These are phyloP conservation scores for Populus nigra DNA, from an alignment of 345 rosid species.

Conservation along the genomic window DNA sequence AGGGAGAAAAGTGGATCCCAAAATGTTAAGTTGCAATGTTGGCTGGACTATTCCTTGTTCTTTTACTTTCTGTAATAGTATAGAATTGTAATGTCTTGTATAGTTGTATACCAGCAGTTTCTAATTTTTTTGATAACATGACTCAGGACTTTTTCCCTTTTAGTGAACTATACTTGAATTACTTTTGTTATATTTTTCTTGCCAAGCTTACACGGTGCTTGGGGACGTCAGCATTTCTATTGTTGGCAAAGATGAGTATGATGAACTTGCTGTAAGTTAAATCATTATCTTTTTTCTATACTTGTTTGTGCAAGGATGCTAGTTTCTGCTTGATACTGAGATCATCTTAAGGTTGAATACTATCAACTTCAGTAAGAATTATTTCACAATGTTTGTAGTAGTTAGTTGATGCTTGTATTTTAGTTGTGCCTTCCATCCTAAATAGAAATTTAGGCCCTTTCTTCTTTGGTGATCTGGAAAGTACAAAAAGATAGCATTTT, in stretches of 20 bases:
- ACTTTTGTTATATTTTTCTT: slow-evolving; percentile 2
- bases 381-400: neutral
- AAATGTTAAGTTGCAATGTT: neutral
- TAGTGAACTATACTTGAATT: neutral
- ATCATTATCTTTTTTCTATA: neutral
- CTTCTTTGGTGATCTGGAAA: neutral
- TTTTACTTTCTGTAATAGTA: neutral
- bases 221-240: slow-evolving; percentile 88
- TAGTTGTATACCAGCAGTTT: neutral
- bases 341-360: slow-evolving; percentile 2
- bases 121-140: too few species aligned
- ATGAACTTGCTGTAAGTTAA: slow-evolving; percentile 93
- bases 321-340: neutral
- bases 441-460: neutral
- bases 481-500: neutral
- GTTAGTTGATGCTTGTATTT: neutral
- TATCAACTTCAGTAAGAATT: neutral
- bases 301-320: slow-evolving; percentile 5
- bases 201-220: slow-evolving; percentile 78
- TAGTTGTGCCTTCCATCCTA: neutral
- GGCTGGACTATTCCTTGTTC: neutral
- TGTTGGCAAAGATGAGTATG: slow-evolving; percentile 96
- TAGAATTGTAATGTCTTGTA: too few species aligned
- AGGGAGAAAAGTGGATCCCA: neutral
- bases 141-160: neutral